Percentiles rank a stretch among this genome's conserved stretches.
phyloP scores from a whole-genome alignment of 495 filamentous ascomycete species.

The Penicillium canariense region DNA sequence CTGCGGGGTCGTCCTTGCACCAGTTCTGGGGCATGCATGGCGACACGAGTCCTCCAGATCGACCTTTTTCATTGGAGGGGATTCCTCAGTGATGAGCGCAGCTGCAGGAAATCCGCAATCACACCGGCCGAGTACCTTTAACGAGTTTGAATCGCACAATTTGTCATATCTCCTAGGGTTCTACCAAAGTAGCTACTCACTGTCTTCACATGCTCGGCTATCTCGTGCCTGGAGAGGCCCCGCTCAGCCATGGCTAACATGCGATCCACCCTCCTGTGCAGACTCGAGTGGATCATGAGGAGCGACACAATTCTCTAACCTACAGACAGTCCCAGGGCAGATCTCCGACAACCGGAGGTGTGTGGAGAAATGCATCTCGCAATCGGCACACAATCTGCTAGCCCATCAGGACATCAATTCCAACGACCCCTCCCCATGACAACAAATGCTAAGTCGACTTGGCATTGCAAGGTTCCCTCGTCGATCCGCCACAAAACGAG shows the following conservation, averaged over 20 bases:
- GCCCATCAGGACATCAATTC: constrained; percentile 1
- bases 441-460: constrained; percentile 11
- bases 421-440: constrained; percentile 12
- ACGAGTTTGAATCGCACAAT: too few relatives aligned
- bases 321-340: neutral
- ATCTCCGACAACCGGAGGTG: neutral
- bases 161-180: neutral
- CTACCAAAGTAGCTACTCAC: constrained; percentile 1
- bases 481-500: constrained; percentile 14
- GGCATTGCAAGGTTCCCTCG: constrained; percentile 21
- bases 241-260: constrained; percentile 17
- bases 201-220: constrained; percentile 32
- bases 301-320: neutral
- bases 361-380: neutral
- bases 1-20: constrained; percentile 30
- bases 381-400: neutral
- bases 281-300: neutral
- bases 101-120: constrained; percentile 9
- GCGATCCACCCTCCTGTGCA: constrained; percentile 14
- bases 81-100: constrained; percentile 5
- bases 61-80: constrained; percentile 9
- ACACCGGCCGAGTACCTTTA: neutral
- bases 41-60: constrained; percentile 15
- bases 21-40: constrained; percentile 20
- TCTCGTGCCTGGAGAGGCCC: constrained; percentile 20